Percentiles rank a stretch among this genome's conserved stretches.
Evolutionary conservation across 495 filamentous ascomycete genomes (phyloP).

Genomic region (Penicillium paradoxum): DNA sequence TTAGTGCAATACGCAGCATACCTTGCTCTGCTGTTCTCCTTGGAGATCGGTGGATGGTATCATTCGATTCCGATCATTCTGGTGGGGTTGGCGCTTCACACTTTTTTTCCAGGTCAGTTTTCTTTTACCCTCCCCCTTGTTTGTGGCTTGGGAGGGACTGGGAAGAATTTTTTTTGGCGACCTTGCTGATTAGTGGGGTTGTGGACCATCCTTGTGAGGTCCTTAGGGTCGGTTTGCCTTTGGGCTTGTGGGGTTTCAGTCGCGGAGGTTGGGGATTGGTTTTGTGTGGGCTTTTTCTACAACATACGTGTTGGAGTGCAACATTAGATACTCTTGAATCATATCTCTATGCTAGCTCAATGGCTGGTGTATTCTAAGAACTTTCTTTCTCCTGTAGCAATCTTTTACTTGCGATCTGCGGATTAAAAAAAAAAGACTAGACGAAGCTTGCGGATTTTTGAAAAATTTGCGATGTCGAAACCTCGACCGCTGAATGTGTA

Average conservation of each 20-base stretch:
- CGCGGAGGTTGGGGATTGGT: not conserved
- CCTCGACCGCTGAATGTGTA: constrained; percentile 10
- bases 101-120: constrained; percentile 58
- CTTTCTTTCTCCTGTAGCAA: not conserved
- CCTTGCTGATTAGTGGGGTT: constrained; percentile 40
- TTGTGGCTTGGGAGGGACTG: constrained; percentile 19
- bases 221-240: constrained; percentile 9
- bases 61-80: constrained; percentile 99
- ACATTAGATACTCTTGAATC: not conserved
- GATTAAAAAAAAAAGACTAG: not conserved
- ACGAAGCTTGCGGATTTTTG: not conserved
- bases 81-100: constrained; percentile 76
- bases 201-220: constrained; percentile 12
- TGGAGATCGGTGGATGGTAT: constrained; percentile 51
- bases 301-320: no score
- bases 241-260: not conserved
- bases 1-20: constrained; percentile 99
- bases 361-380: not conserved
- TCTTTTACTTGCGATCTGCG: not conserved
- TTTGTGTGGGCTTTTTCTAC: not conserved
- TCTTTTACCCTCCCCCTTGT: constrained; percentile 7
- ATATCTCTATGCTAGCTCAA: not conserved
- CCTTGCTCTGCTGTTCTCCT: constrained; percentile 32
- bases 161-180: constrained; percentile 27
- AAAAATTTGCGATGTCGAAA: constrained; percentile 4